phyloP scores from a whole-genome alignment of 164 flowering plant species.

The Brasenia schreberi region DNA sequence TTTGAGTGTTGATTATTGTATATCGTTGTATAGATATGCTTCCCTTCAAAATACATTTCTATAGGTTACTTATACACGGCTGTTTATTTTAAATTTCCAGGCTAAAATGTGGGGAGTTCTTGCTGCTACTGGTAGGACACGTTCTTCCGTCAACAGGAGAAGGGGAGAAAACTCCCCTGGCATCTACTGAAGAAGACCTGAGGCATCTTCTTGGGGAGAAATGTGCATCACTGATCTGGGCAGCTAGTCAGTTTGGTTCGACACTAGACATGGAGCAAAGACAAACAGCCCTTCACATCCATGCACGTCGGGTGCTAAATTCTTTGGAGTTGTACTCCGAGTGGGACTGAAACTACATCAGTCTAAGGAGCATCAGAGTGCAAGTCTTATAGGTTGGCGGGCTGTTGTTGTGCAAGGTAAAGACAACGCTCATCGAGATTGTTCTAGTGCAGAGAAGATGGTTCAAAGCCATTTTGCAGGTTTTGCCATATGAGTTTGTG shows the following conservation, averaged over 20 bases:
- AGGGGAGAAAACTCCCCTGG: conserved; percentile 57
- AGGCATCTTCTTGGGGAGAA: conserved; percentile 78
- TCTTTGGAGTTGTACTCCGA: conserved; percentile 55
- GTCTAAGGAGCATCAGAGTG: no score
- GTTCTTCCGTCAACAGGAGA: conserved; percentile 22
- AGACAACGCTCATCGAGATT: no score
- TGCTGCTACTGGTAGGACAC: conserved; percentile 85
- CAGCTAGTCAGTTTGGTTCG: conserved; percentile 95
- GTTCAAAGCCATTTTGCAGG: no score
- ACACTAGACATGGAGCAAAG: conserved; percentile 85
- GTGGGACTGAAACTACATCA: conserved; percentile 2
- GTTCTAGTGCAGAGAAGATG: no score
- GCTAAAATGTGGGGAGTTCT: conserved; percentile 88
- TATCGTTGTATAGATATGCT: no score
- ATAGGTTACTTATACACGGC: neutral
- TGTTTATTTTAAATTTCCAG: conserved; percentile 16
- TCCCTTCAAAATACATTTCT: no score
- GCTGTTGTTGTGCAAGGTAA: no score
- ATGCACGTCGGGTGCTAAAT: conserved; percentile 83
- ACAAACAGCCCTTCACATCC: conserved; percentile 68
- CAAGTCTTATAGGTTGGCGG: no score
- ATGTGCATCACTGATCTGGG: conserved; percentile 93
- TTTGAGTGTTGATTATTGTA: no score
- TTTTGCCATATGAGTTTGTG: no score
- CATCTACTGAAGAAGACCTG: conserved; percentile 60